A percentile compares a stretch with the other conserved stretches of the same genome.
Conservation (phyloP, 345 rosid species). For the Linum trigynum region DNA sequence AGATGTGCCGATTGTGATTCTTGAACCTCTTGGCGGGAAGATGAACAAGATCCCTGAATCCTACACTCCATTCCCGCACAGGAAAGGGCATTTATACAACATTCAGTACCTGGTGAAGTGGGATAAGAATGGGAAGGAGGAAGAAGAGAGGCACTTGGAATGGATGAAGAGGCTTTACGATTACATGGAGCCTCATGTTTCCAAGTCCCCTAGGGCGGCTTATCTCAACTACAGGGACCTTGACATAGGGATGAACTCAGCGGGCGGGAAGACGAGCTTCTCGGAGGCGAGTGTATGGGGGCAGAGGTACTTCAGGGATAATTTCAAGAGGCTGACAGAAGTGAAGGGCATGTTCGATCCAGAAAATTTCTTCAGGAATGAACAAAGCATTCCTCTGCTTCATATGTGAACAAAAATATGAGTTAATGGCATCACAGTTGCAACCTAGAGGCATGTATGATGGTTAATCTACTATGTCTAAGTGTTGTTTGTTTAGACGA, state of each 20-base stretch:
- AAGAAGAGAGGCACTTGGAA: slow-evolving; percentile 6
- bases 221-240: slow-evolving; percentile 22
- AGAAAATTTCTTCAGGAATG: slow-evolving; percentile 15
- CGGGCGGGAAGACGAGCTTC: not conserved
- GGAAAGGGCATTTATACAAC: slow-evolving; percentile 18
- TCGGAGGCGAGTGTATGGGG: slow-evolving; percentile 18
- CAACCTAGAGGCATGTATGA: too few species aligned
- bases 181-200: slow-evolving; percentile 15
- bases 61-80: slow-evolving; percentile 15
- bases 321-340: slow-evolving; percentile 17
- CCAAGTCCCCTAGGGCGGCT: slow-evolving; percentile 18
- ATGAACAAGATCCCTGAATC: not conserved
- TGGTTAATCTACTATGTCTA: too few species aligned
- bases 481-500: too few species aligned
- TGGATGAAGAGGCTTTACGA: slow-evolving; percentile 14
- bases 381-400: slow-evolving; percentile 13
- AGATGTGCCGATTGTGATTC: not conserved
- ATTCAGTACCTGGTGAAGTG: slow-evolving; percentile 22
- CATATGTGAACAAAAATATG: not conserved
- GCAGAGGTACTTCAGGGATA: slow-evolving; percentile 13
- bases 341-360: slow-evolving; percentile 17
- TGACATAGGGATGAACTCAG: slow-evolving; percentile 13
- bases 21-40: not conserved
- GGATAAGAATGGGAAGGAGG: slow-evolving; percentile 4
- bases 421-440: too few species aligned